Conservation (phyloP, 441 rosid species). For the Adansonia grandidieri region DNA sequence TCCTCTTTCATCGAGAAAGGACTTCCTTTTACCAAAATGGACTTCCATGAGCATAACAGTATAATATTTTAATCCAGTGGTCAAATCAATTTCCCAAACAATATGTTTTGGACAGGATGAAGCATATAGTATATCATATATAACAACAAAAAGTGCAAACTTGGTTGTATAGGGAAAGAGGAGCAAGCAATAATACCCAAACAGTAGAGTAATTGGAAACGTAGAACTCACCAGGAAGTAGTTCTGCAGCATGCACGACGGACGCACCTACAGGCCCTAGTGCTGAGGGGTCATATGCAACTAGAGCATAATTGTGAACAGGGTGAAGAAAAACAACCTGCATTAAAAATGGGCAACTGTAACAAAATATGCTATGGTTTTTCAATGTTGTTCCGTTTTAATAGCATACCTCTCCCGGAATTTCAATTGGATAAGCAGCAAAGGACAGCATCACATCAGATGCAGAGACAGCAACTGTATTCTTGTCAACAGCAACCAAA, state of each 20-base stretch:
- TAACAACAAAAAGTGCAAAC: neutral
- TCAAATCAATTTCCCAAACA: conserved; percentile 6
- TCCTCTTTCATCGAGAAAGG: conserved; percentile 10
- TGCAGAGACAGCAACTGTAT: conserved; percentile 81
- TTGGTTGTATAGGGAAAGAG: neutral
- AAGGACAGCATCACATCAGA: conserved; percentile 96
- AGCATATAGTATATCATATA: neutral
- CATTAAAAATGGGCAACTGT: conserved; percentile 34
- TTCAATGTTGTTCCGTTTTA: conserved; percentile 20
- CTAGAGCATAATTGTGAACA: conserved; percentile 91
- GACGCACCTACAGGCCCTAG: conserved; percentile 75
- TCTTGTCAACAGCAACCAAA: conserved; percentile 91
- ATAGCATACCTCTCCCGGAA: conserved; percentile 88
- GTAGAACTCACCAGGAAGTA: conserved; percentile 76
- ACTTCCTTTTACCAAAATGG: conserved; percentile 15
- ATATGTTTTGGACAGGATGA: neutral
- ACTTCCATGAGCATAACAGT: neutral
- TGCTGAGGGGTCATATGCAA: conserved; percentile 87
- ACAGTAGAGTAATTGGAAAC: conserved; percentile 24
- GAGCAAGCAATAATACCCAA: neutral
- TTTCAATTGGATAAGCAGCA: conserved; percentile 96
- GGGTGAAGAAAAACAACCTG: conserved; percentile 99
- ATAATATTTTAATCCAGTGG: neutral
- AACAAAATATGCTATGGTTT: conserved; percentile 28
- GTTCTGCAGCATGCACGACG: conserved; percentile 80